Conservation (phyloP, 306 rosid genomes). For the Castanopsis chinensis region DNA sequence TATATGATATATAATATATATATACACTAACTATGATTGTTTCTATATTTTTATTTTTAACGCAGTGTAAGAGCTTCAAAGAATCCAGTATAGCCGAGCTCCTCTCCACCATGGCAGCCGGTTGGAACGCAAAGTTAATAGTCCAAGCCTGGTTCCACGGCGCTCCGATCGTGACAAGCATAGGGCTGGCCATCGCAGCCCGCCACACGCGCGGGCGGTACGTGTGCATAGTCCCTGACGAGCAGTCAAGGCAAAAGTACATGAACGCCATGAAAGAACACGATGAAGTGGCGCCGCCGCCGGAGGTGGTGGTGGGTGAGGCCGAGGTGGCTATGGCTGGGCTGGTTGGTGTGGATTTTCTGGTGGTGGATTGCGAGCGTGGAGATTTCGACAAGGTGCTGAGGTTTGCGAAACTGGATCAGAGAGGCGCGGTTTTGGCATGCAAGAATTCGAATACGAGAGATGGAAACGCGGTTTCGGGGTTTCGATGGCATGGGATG, state of each 20-base stretch:
- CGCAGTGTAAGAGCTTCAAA: constrained; percentile 49
- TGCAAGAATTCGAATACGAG: constrained; percentile 82
- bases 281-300: constrained; percentile 29
- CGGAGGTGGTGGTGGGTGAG: constrained; percentile 58
- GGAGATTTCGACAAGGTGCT: constrained; percentile 67
- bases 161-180: constrained; percentile 53
- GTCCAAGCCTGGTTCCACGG: constrained; percentile 61
- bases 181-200: constrained; percentile 76
- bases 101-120: constrained; percentile 87
- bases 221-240: constrained; percentile 76
- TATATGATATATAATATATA: too few relatives aligned
- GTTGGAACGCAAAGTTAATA: constrained; percentile 73
- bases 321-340: constrained; percentile 30
- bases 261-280: constrained; percentile 32
- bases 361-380: constrained; percentile 65
- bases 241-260: constrained; percentile 46
- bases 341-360: constrained; percentile 56
- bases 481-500: constrained; percentile 55
- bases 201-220: constrained; percentile 74
- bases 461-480: constrained; percentile 33
- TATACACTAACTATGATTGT: too few relatives aligned
- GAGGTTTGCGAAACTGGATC: constrained; percentile 40
- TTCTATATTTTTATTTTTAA: not conserved
- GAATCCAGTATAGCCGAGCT: constrained; percentile 79
- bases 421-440: constrained; percentile 70